phyloP scores from a whole-genome alignment of 1,284 basidiomycete species.

The Puccinia triticina region DNA sequence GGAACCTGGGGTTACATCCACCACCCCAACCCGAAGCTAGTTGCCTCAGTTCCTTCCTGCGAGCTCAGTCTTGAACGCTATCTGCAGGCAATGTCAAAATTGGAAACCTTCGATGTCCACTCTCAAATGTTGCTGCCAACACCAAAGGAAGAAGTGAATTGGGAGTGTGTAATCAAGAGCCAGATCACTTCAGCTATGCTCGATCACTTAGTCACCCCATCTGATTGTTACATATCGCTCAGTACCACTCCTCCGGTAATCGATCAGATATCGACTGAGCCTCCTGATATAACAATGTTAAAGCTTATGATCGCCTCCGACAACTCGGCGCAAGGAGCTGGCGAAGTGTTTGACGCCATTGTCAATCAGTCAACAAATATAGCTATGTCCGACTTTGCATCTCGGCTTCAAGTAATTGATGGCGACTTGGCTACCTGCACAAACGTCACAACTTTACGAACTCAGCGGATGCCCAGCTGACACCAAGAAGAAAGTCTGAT shows the following conservation, averaged over 20 bases:
- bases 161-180: background rate
- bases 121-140: background rate
- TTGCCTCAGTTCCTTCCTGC: background rate
- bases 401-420: background rate
- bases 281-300: conserved; percentile 3
- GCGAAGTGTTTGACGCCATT: background rate
- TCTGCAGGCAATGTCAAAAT: background rate
- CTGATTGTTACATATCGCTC: background rate
- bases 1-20: conserved; percentile 16
- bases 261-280: background rate
- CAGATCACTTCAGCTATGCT: background rate
- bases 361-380: background rate
- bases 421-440: background rate
- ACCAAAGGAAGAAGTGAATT: background rate
- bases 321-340: conserved; percentile 12
- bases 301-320: conserved; percentile 10
- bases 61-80: background rate
- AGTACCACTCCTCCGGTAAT: background rate
- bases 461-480: background rate
- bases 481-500: background rate
- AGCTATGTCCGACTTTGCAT: background rate
- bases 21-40: background rate
- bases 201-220: background rate
- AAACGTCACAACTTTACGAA: background rate
- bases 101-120: background rate